Base-by-base conservation (phyloP, 2,329 filamentous ascomycete species). In the Ceratocystis albifundus region DNA sequence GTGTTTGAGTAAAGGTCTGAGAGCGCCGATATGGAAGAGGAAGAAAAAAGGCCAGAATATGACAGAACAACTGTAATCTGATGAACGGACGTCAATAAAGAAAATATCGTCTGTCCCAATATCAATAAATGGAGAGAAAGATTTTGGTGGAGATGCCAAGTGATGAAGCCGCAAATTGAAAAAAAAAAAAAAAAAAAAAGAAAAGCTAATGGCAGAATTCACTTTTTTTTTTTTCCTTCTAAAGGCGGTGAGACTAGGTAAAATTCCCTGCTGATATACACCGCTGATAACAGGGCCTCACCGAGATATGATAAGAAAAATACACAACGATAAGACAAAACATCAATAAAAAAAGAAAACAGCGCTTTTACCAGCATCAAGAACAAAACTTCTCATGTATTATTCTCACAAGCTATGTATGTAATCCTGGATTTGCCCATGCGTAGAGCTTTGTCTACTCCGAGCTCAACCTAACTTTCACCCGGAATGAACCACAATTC, bases 181-280 rank as follows among this genome's bases (percentile, higher is more conserved):
- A 66, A 67, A 67, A 46, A 66, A 67, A 67, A 46, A 15, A 30
- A 62, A 67, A 15, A 30, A 62, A 67, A 66, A 67, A 67, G 46
- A 66, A 67, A 67, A 46, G 48, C 32, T 41, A 41, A 17, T 22
- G 62, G 55, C 66, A 67, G 66, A 67, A 67, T 67, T 50, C 22
- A 22, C 61, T 57, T 64, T 67, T 67, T 67, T 67, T 32, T 36
- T 17, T 67, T 67, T 67, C 22, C 25, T 17, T 46, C 17, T n/a
- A 8, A 61, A 61, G 62, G 66, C 66, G 66, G 66, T 67, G 66
- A 67, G 20, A 10, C 10, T 65, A 30, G 62, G 66, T 65, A 32
- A 55, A 53, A 20, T 17, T 15, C 1, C 1, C 4, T 41, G 25
- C 65, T 48, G 32, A 30, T 15, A 8, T 15, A 44, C 20, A 57